A percentile compares a stretch with the other conserved stretches of the same genome.
Conservation (phyloP, 2,329 filamentous ascomycete species). For the Aspergillus bombycis region DNA sequence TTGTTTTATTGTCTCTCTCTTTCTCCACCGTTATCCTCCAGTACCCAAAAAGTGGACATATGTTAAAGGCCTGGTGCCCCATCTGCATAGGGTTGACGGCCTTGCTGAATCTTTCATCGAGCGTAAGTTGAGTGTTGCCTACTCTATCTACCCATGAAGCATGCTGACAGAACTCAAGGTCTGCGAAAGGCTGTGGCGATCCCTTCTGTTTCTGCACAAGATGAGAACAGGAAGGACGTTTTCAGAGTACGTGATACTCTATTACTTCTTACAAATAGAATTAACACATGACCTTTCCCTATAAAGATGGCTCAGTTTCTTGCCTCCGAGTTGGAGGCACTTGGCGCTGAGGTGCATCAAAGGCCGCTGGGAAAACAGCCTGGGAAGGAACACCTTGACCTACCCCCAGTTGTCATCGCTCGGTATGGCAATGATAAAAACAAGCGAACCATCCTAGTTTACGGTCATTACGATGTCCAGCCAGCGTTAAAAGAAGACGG, state of each 20-base stretch:
- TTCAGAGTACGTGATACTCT: conserved; percentile 62
- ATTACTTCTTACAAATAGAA: not conserved
- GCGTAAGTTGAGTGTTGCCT: conserved; percentile 50
- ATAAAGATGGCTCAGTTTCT: conserved; percentile 86
- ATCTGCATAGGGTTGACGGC: conserved; percentile 64
- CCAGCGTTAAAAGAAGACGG: conserved; percentile 91
- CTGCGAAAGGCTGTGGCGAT: conserved; percentile 92
- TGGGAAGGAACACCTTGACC: conserved; percentile 83
- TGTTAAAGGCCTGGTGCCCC: conserved; percentile 10
- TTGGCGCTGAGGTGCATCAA: conserved; percentile 87
- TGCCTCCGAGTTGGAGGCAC: conserved; percentile 74
- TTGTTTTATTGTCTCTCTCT: not conserved
- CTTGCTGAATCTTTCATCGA: conserved; percentile 83
- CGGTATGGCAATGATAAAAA: conserved; percentile 89
- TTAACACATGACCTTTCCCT: conserved; percentile 8
- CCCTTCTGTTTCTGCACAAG: conserved; percentile 91
- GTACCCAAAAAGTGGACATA: not conserved
- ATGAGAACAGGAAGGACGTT: conserved; percentile 85
- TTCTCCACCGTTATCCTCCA: not conserved
- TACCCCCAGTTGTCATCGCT: conserved; percentile 89
- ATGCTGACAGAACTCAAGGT: conserved; percentile 35
- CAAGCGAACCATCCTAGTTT: conserved; percentile 94
- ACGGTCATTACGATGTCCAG: conserved; percentile 98
- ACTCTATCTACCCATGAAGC: conserved; percentile 10
- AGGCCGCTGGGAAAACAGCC: conserved; percentile 89